phyloP scores from a whole-genome alignment of 129 eudicot genomes.

The Tagetes patula region DNA sequence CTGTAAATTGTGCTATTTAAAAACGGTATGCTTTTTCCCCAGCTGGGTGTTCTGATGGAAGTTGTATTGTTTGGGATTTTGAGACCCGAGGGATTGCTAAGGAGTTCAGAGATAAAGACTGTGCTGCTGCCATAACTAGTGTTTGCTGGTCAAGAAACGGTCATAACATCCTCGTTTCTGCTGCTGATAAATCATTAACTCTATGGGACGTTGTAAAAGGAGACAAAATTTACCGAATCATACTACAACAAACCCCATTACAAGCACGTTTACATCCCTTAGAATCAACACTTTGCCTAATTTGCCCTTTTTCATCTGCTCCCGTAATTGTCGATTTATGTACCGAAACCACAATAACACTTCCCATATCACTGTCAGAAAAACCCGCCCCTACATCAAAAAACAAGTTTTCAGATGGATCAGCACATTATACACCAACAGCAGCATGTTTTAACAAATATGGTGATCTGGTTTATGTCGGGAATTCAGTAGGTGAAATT shows the following conservation, averaged over 20 bases:
- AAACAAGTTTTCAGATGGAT: constrained; percentile 33
- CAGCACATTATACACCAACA: constrained; percentile 36
- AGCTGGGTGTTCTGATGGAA: constrained; percentile 98
- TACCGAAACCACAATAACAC: constrained; percentile 46
- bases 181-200: constrained; percentile 82
- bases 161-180: constrained; percentile 71
- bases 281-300: constrained; percentile 69
- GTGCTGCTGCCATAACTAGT: constrained; percentile 75
- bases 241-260: constrained; percentile 72
- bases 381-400: constrained; percentile 26
- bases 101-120: constrained; percentile 73
- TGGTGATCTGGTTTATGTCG: constrained; percentile 40
- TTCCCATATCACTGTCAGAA: constrained; percentile 66
- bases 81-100: constrained; percentile 86
- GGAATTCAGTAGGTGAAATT: constrained; percentile 36
- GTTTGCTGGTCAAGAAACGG: constrained; percentile 92
- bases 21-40: constrained; percentile 15
- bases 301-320: constrained; percentile 89
- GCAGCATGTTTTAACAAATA: constrained; percentile 40
- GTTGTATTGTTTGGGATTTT: constrained; percentile 90
- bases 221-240: constrained; percentile 55
- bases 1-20: background rate
- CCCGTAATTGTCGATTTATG: constrained; percentile 78
- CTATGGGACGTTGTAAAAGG: constrained; percentile 90
- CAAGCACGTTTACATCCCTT: constrained; percentile 87